Evolutionary conservation across 2,329 filamentous ascomycete genomes (phyloP), one percentile per base, ranked within the genome.

Genomic region (Talaromyces verruculosus): DNA sequence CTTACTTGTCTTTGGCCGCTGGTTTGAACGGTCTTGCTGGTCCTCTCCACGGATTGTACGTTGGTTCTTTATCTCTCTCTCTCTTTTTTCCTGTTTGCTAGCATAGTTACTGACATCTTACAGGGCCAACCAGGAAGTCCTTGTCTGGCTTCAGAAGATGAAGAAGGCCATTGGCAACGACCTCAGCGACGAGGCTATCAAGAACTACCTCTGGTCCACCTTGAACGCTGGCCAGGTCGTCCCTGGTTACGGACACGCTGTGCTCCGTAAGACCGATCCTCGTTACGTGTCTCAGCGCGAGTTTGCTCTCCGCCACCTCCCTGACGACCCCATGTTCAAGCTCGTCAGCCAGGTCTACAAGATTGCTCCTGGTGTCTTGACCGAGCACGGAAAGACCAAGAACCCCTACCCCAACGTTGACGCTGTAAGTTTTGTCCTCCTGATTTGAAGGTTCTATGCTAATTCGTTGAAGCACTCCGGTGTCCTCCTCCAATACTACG

Each of bases 371-470:
- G 91, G 90, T 77, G 95, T 99, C 76, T 87, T 99, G 80, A 99
- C 95, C 72, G 93, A 99, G 89, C 95, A 99, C 86, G 95, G 95
- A 85, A 99, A 99, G 92, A 98, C 94, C 87, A 98, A 98, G 91
- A 97, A 98, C 91, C 94, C 94, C 72, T 98, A 87, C 88, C 95
- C 95, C 83, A 98, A 98, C 86, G 93, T 98, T 77, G 94, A 98
- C 78, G 93, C 94, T 77, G 81, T 83, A 78, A 78, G 79, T 76
- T 65, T 49, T 25, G 11, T 37, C 3, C 30, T 43, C 61, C 71
- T 43, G 3, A 2, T 19, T 1, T 15, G 10, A 17, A 25, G 19
- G 7, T 39, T 39, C 4, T 5, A 63, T 65, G 41, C 70, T 71
- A 55, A 75, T 60, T 28, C 28, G 64, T 41, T 33, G 53, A 66